Conservation (phyloP, 139 green algal genomes). For the Chlorella vulgaris region DNA sequence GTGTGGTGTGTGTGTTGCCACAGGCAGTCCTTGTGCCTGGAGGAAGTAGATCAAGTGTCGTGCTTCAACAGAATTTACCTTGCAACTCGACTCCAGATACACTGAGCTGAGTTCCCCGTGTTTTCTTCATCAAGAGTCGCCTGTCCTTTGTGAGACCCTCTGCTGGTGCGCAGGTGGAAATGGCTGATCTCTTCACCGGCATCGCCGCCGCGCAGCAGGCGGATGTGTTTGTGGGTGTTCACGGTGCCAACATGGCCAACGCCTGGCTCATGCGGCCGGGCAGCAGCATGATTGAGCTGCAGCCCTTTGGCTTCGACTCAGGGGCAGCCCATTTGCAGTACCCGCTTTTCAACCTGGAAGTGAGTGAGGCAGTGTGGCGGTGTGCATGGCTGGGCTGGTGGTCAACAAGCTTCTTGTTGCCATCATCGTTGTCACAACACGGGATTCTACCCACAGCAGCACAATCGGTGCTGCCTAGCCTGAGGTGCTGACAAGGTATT, state of each 20-base stretch:
- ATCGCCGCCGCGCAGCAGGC: conserved; percentile 14
- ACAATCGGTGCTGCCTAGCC: too few relatives aligned
- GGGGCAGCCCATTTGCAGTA: conserved; percentile 7
- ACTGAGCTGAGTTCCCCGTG: not conserved
- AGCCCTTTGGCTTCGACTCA: conserved; percentile 7
- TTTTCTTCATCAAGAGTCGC: not conserved
- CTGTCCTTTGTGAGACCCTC: too few relatives aligned
- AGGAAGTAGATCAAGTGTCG: too few relatives aligned
- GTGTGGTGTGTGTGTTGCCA: too few relatives aligned
- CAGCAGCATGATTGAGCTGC: conserved; percentile 14
- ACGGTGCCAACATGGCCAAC: conserved; percentile 18
- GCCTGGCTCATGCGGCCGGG: conserved; percentile 24
- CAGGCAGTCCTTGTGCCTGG: too few relatives aligned
- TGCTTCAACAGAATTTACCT: too few relatives aligned
- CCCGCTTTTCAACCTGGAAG: not conserved
- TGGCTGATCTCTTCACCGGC: not conserved
- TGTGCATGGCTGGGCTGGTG: too few relatives aligned
- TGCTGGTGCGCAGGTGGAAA: not conserved
- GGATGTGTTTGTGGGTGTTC: conserved; percentile 15
- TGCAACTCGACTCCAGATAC: not conserved
- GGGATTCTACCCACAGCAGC: too few relatives aligned
- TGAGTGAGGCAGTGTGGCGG: too few relatives aligned
- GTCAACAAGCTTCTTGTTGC: too few relatives aligned
- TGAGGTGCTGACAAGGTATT: too few relatives aligned
- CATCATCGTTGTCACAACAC: too few relatives aligned